Base-by-base conservation (phyloP, 73 alveolate species). In the Blepharisma japonicum region DNA sequence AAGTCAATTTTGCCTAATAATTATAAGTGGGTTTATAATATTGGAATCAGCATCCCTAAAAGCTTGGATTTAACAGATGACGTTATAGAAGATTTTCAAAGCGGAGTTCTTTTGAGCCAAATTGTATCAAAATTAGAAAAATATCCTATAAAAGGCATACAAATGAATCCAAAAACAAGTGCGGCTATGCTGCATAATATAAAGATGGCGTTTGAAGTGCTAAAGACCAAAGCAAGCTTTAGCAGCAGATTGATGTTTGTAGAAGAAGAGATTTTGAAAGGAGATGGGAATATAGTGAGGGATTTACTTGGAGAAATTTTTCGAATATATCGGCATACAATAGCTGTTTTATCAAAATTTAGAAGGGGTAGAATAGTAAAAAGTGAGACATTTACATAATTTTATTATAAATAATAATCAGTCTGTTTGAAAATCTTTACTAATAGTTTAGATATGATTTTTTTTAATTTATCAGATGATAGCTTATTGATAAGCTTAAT, bases 171-270 rank as follows among this genome's bases (percentile, higher is more conserved):
- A 2, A 18, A 14, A 14, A 18, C 66, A 51, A 11, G 21, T 11
- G 66, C 66, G 66, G 66, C 66, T 51, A 14, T 11, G n/a, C 21
- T 51, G n/a, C 66, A 51, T 51, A 51, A 51, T 51, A 14, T 51
- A 18, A 51, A 51, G n/a, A 51, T 14, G 66, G 4, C 21, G 0
- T 51, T 51, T 4, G 66, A 51, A 18, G 66, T 51, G n/a, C 4
- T 51, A 4, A 51, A 18, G 21, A 51, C n/a, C n/a, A 51, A 51
- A 51, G 27, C 66, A 1, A 18, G 27, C 21, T 51, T 51, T 51
- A 11, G 27, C 21, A 51, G 66, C 66, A 14, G 21, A 14, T 4
- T 51, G 66, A 14, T 11, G 27, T 51, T 51, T 51, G n/a, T 11
- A 14, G 66, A 51, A 4, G 66, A 51, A 51, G 66, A 51, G 4